Evolutionary conservation across 495 filamentous ascomycete genomes (phyloP).

Genomic region (Penicillium daleae): DNA sequence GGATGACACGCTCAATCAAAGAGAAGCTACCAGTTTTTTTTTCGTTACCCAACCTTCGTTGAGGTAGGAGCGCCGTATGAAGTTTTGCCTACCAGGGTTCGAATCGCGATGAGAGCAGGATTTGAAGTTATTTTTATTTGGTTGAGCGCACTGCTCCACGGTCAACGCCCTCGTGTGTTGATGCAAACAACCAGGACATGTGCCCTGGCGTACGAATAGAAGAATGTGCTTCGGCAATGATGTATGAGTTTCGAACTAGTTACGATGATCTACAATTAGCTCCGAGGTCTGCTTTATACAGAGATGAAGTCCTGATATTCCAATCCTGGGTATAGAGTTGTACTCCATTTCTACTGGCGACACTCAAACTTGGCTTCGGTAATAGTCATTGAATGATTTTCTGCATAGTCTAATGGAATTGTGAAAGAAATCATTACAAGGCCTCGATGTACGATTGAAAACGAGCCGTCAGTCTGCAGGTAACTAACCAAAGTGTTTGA

Average conservation of each 20-base stretch:
- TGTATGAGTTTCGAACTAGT: no score
- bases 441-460: neutral
- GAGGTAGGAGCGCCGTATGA: conserved; percentile 6
- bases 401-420: neutral
- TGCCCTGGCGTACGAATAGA: neutral
- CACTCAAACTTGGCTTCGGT: no score
- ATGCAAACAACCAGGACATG: neutral
- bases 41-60: conserved; percentile 10
- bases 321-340: no score
- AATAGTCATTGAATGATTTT: neutral
- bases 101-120: neutral
- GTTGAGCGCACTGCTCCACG: neutral
- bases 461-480: neutral
- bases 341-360: no score
- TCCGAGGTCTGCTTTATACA: no score
- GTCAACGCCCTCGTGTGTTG: neutral
- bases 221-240: no score
- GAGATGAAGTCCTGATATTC: no score
- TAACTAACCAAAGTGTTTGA: neutral
- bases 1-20: conserved; percentile 99
- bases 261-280: no score
- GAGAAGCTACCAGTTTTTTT: conserved; percentile 69
- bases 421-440: neutral
- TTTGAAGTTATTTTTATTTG: neutral
- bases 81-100: conserved; percentile 2